Evolutionary conservation across 306 rosid genomes (phyloP).

Genomic region (Castanea sativa): DNA sequence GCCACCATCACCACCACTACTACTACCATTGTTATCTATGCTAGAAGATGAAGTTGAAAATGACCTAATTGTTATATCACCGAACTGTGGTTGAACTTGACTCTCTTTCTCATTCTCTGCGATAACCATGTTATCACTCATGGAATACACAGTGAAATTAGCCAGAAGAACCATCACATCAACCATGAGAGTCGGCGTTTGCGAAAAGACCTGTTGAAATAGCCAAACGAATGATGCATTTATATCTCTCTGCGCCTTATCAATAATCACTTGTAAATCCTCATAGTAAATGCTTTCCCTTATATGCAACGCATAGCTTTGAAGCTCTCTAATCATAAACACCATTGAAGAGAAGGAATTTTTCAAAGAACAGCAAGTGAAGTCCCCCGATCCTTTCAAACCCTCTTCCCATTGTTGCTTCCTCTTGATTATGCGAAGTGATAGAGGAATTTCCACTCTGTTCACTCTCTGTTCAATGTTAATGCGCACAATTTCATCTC

Average conservation of each 20-base stretch:
- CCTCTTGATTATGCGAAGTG: conserved; percentile 63
- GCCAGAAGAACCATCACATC: conserved; percentile 62
- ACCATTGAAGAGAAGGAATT: conserved; percentile 60
- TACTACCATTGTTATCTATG: neutral
- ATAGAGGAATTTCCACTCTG: conserved; percentile 50
- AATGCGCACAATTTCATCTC: conserved; percentile 39
- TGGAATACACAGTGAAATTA: conserved; percentile 56
- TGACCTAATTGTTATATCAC: neutral
- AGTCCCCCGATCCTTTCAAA: conserved; percentile 27
- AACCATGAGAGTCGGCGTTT: conserved; percentile 67
- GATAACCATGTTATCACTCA: conserved; percentile 32
- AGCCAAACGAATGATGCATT: conserved; percentile 73
- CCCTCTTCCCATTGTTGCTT: conserved; percentile 42
- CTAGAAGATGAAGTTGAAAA: neutral
- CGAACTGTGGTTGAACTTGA: conserved; percentile 9
- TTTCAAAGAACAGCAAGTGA: conserved; percentile 43
- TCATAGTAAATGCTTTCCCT: conserved; percentile 51
- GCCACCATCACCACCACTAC: neutral
- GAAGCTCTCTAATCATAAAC: conserved; percentile 60
- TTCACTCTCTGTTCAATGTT: conserved; percentile 45
- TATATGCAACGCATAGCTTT: conserved; percentile 50
- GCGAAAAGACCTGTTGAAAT: conserved; percentile 66
- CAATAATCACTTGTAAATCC: conserved; percentile 47
- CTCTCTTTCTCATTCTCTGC: conserved; percentile 3
- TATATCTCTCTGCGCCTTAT: conserved; percentile 51